Base-by-base conservation (phyloP, 2,329 filamentous ascomycete genomes). In the Talaromyces sp. region DNA sequence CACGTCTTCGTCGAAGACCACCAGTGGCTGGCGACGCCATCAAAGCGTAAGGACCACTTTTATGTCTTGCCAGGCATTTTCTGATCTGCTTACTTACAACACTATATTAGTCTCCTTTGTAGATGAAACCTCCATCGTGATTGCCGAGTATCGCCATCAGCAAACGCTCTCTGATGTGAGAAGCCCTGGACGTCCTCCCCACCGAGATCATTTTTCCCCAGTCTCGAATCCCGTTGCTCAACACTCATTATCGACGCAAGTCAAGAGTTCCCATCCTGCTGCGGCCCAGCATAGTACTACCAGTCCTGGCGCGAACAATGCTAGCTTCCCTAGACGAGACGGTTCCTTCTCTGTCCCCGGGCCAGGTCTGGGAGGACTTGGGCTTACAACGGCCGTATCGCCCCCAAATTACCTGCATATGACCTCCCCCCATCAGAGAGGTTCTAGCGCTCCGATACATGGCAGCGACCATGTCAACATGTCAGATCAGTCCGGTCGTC, bases 71-170 rank as follows among this genome's bases (percentile, higher is more conserved):
- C 57, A n/a, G 57, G 39, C 13, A 5, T 27, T 24, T 19, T 22
- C 9, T 39, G 10, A 33, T 60, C 57, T 60, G 31, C 27, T n/a
- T 24, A 47, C 27, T 47, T 19, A 56, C 24, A 37, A n/a, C 52
- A 31, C 52, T 31, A 13, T 56, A 19, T 56, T 31, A 61, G 58
- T 61, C 24, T 61, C 58, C 24, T 61, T 61, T 47, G 58, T 61
- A 19, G 58, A 61, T 47, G 58, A 61, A 45, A 61, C 58, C 41
- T 14, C 39, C 9, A 61, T 45, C 24, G 58, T 61, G 37, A 45
- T n/a, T 43, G 58, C 58, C 9, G 58, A 61, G 33, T 61, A 61
- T 19, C 35, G 41, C 10, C 58, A 61, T 31, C 58, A 61, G 27
- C 45, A 48, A n/a, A 39, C 39, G 58, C 39, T 61, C 13, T 43